Evolutionary conservation across 2,329 filamentous ascomycete species (phyloP).

Genomic region (Trichophyton benhamiae): DNA sequence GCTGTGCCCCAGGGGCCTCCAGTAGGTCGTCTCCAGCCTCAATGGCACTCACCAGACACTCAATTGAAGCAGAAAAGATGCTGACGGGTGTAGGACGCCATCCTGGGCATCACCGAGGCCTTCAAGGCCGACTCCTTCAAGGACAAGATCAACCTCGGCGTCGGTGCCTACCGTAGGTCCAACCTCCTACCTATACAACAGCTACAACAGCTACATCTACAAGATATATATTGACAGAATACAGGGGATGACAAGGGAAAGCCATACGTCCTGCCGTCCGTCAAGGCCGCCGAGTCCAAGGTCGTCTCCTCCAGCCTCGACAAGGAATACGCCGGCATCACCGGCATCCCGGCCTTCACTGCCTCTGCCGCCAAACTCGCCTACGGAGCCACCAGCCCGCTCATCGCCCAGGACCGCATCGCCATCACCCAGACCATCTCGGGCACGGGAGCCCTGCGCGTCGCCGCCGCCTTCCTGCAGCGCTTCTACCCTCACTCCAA

Average conservation of each 20-base stretch:
- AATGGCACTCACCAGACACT: not conserved
- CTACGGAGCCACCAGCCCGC: slow-evolving; percentile 69
- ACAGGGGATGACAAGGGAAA: slow-evolving; percentile 79
- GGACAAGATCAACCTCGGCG: slow-evolving; percentile 97
- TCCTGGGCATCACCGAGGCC: slow-evolving; percentile 69
- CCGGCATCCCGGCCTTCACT: slow-evolving; percentile 87
- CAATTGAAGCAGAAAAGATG: not conserved
- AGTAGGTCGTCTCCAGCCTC: slow-evolving; percentile 43
- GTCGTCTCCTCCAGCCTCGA: slow-evolving; percentile 66
- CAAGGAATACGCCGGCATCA: slow-evolving; percentile 98
- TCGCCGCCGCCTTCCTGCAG: slow-evolving; percentile 84
- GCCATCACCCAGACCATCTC: slow-evolving; percentile 97
- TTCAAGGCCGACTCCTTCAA: slow-evolving; percentile 93
- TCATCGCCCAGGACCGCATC: slow-evolving; percentile 61
- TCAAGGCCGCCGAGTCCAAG: slow-evolving; percentile 77
- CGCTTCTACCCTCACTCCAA: slow-evolving; percentile 85
- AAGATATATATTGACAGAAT: slow-evolving; percentile 1
- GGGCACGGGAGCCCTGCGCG: slow-evolving; percentile 87
- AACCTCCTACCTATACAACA: not conserved
- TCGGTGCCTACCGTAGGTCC: slow-evolving; percentile 74
- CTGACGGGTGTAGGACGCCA: slow-evolving; percentile 28
- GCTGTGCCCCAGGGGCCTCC: slow-evolving; percentile 88
- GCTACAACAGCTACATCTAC: not conserved
- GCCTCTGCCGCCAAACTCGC: slow-evolving; percentile 81
- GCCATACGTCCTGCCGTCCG: slow-evolving; percentile 92